phyloP scores from a whole-genome alignment of 2,329 filamentous ascomycete species.

The Mycocentrospora acerina region DNA sequence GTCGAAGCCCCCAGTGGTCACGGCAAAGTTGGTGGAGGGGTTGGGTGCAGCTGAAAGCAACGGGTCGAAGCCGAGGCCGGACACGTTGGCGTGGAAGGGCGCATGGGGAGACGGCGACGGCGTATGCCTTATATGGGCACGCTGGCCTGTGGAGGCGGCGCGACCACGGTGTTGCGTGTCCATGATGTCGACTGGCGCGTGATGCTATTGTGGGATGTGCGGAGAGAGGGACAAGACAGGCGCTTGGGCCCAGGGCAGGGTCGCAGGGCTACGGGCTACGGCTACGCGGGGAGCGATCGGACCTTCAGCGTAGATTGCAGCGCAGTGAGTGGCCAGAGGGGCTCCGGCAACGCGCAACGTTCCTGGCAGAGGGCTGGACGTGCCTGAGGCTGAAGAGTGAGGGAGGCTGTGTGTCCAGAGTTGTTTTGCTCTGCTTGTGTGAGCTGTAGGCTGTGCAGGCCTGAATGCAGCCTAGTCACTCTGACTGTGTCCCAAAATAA shows the following conservation, averaged over 20 bases:
- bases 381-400: constrained; percentile 31
- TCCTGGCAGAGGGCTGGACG: constrained; percentile 12
- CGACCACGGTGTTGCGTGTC: constrained; percentile 56
- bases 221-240: constrained; percentile 7
- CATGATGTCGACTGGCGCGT: constrained; percentile 7
- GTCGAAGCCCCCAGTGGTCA: constrained; percentile 38
- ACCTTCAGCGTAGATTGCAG: constrained; percentile 8
- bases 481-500: background rate
- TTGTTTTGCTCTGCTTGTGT: constrained; percentile 13
- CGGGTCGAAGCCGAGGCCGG: constrained; percentile 60
- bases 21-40: constrained; percentile 31
- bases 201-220: constrained; percentile 12
- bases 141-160: constrained; percentile 61
- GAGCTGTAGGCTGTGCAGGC: constrained; percentile 16
- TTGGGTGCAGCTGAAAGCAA: constrained; percentile 31
- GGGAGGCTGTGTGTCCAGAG: constrained; percentile 25
- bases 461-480: background rate
- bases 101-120: constrained; percentile 64
- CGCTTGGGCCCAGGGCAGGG: constrained; percentile 9
- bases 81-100: constrained; percentile 56
- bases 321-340: constrained; percentile 25
- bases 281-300: constrained; percentile 7
- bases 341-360: constrained; percentile 20
- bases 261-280: no score
- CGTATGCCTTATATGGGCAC: constrained; percentile 66